Base-by-base conservation (phyloP, 306 rosid species). In the Lathyrus sativus region DNA sequence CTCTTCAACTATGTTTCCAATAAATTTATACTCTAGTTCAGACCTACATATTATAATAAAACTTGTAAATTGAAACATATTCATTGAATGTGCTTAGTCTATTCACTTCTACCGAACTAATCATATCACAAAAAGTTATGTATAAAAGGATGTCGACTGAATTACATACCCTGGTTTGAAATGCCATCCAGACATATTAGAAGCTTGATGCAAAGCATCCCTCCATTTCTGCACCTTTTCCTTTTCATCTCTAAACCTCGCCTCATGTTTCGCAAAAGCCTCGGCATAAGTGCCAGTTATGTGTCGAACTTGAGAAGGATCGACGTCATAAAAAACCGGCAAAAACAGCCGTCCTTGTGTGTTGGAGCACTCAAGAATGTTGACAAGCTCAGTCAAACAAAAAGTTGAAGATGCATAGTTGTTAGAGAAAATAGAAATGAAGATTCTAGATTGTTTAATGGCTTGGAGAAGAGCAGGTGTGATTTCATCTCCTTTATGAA, bases 341-440 rank as follows among this genome's bases (percentile, higher is more conserved):
- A 41, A 1, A 62, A 62, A 42, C 22, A 22, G 41, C 68, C 68
- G 9, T 62, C 38, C 53, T 11, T 5, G 38, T 11, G 13, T 3
- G 38, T 62, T 42, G 12, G 18, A 19, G 1, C 67, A 62, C 17
- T 62, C 67, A 6, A 62, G 31, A 26, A 62, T 62, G 6, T 8
- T 62, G 15, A 12, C 53, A 22, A 62, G 68, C n/a, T 62, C 68
- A 62, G 13, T 43, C 50, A 62, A 39, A 39, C 50, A 62, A 2
- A 9, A n/a, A 0, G 50, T 38, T 11, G 50, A 62, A 45, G 50
- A 62, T 8, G 67, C 67, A 39, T 62, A 62, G 18, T 62, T 4
- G 2, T 6, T 7, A 1, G 67, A 62, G 50, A 62, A 39, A 62
- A 62, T 8, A 5, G 35, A 17, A 39, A 62, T 39, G 67, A 62